Percentiles rank a stretch among this genome's conserved stretches.
Evolutionary conservation across 192 early-diverging fungal genomes (phyloP).

Genomic region (Gaertneriomyces semiglobifer): DNA sequence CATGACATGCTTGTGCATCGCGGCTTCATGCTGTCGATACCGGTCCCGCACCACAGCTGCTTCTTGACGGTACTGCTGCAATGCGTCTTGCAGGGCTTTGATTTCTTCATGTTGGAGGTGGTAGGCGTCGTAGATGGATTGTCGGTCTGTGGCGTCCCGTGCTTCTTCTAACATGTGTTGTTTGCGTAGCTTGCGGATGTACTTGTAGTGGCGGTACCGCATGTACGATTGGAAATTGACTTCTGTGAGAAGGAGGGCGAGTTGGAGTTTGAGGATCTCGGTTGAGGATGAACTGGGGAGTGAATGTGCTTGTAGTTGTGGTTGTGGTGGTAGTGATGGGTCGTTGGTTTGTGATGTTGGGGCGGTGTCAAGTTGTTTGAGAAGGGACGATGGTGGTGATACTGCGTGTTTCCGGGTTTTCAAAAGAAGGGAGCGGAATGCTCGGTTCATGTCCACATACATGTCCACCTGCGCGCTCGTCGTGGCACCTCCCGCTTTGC

Average conservation of each 20-base stretch:
- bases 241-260: conserved; percentile 33
- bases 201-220: conserved; percentile 31
- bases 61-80: conserved; percentile 23
- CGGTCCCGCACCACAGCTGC: conserved; percentile 21
- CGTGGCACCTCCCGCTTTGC: no score
- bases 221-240: conserved; percentile 37
- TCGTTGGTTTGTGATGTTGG: no score
- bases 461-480: no score
- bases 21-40: conserved; percentile 24
- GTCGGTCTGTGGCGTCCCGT: conserved; percentile 19
- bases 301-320: background rate
- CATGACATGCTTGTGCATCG: conserved; percentile 15
- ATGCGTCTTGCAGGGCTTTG: conserved; percentile 12
- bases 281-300: background rate
- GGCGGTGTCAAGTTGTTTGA: no score
- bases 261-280: conserved; percentile 27
- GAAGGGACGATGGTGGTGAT: no score
- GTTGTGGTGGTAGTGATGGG: background rate
- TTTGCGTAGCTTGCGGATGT: conserved; percentile 36
- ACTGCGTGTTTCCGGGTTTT: no score
- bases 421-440: no score
- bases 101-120: conserved; percentile 12
- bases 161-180: conserved; percentile 21
- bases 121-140: conserved; percentile 7
- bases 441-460: no score